Base-by-base conservation (phyloP, 768 basidiomycete genomes). In the Pleurotus citrinopileatus region DNA sequence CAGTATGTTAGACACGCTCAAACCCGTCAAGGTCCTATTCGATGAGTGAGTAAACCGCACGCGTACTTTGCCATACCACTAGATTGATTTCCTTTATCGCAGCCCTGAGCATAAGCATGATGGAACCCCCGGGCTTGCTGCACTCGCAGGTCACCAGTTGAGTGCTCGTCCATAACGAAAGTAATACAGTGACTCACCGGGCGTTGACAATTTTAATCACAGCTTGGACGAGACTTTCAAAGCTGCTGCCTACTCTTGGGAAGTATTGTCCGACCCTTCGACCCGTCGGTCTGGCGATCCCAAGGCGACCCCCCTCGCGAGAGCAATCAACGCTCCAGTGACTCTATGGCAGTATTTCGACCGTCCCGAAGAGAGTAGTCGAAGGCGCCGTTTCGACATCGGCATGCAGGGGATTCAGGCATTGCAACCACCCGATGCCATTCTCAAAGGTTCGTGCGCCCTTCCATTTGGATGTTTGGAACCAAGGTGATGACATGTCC, bases 221-320 rank as follows among this genome's bases (percentile, higher is more conserved):
- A 70, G 68, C 45, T 59, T 68, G 4, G 70, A 72, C 42, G 68
- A 70, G 59, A 45, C 48, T 0, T 62, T 68, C 59, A 72, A 71
- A 52, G 60, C 58, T 2, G 59, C 63, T 1, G 63, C 70, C 1
- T 69, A 67, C 47, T 51, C 68, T 6, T 65, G 67, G 57, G 73
- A 75, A 19, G 60, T 61, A 2, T 55, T 73, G 22, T 52, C 63
- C 1, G 67, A 72, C 42, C 64, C 68, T 0, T 34, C 54, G 10
- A 62, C 67, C 1, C 55, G 48, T 6, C 34, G 48, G 23, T 67
- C 65, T n/a, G 63, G 59, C 4, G 66, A 67, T 15, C 63, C 66
- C 0, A 56, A 28, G 1, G 55, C 59, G 2, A 50, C 68, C 0
- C 59, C 69, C 1, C 61, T 68, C 43, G 60, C 59, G 20, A 53